phyloP scores from a whole-genome alignment of 179 eudicot genomes.

The Monotropa hypopitys region DNA sequence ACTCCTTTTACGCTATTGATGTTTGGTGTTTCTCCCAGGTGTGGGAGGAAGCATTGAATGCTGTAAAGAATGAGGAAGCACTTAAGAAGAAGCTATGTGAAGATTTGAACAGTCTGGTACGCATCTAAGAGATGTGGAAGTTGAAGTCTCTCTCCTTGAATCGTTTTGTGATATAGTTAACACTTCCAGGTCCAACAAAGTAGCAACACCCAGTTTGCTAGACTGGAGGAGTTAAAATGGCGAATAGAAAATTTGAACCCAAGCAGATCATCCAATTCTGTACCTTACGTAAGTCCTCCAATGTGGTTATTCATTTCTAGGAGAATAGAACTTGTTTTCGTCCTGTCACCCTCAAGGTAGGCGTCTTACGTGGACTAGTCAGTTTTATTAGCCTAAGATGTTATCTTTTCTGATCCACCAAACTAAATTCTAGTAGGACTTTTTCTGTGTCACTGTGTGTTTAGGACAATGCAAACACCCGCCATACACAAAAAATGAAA shows the following conservation, averaged over 20 bases:
- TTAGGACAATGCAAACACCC: neutral
- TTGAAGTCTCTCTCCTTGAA: neutral
- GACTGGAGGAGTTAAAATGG: conserved; percentile 83
- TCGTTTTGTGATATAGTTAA: neutral
- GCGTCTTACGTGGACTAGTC: neutral
- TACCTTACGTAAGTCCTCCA: conserved; percentile 17
- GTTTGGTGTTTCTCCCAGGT: conserved; percentile 29
- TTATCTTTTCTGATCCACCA: conserved; percentile 2
- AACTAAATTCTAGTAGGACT: neutral
- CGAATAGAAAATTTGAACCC: conserved; percentile 87
- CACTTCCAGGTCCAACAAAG: conserved; percentile 70
- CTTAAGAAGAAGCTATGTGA: conserved; percentile 81
- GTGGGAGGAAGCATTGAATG: conserved; percentile 79
- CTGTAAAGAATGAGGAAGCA: conserved; percentile 78
- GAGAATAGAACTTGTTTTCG: neutral
- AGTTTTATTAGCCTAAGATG: neutral
- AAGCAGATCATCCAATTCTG: conserved; percentile 38
- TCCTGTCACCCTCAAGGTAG: neutral
- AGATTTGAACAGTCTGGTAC: conserved; percentile 74
- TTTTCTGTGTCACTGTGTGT: neutral
- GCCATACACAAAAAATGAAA: neutral
- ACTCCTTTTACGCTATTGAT: neutral
- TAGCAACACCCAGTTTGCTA: conserved; percentile 49
- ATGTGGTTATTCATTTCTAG: neutral
- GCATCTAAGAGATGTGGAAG: neutral